phyloP scores from a whole-genome alignment of 2,329 filamentous ascomycete species.

The Mollisia scopiformis region DNA sequence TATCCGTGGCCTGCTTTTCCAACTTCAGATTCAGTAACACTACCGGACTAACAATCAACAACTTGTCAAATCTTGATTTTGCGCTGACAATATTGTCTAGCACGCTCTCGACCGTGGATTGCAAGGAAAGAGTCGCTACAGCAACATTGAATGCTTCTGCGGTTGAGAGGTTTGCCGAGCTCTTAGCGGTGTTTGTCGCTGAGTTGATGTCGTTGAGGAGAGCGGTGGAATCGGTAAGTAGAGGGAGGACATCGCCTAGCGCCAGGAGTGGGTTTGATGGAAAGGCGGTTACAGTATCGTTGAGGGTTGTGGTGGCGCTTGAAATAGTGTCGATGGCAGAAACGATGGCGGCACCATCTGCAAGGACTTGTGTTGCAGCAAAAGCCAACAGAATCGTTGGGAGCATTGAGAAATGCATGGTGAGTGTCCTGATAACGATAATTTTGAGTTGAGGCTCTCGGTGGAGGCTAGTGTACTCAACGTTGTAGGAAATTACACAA shows the following conservation, averaged over 20 bases:
- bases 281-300: slow-evolving; percentile 21
- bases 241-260: slow-evolving; percentile 35
- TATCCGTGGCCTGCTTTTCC: slow-evolving; percentile 44
- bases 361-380: slow-evolving; percentile 22
- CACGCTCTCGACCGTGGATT: slow-evolving; percentile 51
- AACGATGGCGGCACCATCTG: slow-evolving; percentile 28
- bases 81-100: slow-evolving; percentile 39
- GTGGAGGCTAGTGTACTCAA: no score
- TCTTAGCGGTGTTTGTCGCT: slow-evolving; percentile 41
- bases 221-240: slow-evolving; percentile 39
- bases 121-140: slow-evolving; percentile 46
- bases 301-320: slow-evolving; percentile 24
- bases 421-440: no score
- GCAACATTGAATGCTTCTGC: slow-evolving; percentile 44
- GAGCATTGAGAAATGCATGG: slow-evolving; percentile 23
- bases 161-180: slow-evolving; percentile 41
- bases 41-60: slow-evolving; percentile 41
- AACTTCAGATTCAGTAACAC: slow-evolving; percentile 47
- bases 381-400: slow-evolving; percentile 13
- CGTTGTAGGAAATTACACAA: no score
- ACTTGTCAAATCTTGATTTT: slow-evolving; percentile 48
- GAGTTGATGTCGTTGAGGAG: slow-evolving; percentile 45
- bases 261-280: slow-evolving; percentile 11
- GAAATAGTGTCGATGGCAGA: slow-evolving; percentile 25
- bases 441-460: no score